phyloP scores from a whole-genome alignment of 2,329 filamentous ascomycete species.

The Phialophora chinensis region DNA sequence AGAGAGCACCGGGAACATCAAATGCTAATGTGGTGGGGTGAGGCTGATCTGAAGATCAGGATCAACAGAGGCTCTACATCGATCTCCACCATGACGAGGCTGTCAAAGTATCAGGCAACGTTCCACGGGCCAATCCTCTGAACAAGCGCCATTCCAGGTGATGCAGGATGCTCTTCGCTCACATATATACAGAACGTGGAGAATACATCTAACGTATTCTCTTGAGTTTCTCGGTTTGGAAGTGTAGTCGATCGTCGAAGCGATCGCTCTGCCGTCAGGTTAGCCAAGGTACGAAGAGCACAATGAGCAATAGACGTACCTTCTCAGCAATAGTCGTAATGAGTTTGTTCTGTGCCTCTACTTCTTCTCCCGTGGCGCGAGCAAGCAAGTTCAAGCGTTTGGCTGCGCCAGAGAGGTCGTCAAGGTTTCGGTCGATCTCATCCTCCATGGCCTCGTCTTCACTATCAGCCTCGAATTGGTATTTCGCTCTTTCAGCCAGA shows the following conservation, averaged over 20 bases:
- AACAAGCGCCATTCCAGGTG: background rate
- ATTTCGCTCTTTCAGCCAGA: slow-evolving; percentile 71
- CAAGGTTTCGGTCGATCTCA: slow-evolving; percentile 71
- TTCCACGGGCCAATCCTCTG: background rate
- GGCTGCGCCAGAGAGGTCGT: slow-evolving; percentile 66
- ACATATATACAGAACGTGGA: slow-evolving; percentile 5
- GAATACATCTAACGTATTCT: slow-evolving; percentile 33
- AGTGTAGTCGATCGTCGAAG: slow-evolving; percentile 40
- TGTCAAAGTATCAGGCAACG: slow-evolving; percentile 15
- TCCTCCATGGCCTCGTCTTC: slow-evolving; percentile 72
- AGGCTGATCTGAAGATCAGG: slow-evolving; percentile 31
- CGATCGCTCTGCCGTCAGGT: slow-evolving; percentile 38
- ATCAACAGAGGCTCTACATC: slow-evolving; percentile 27
- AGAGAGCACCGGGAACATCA: slow-evolving; percentile 15
- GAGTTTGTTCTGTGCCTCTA: slow-evolving; percentile 76
- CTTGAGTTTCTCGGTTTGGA: slow-evolving; percentile 39
- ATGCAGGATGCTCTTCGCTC: background rate
- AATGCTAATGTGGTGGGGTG: slow-evolving; percentile 14
- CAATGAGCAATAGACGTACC: slow-evolving; percentile 54
- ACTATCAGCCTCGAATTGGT: slow-evolving; percentile 78
- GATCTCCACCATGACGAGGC: slow-evolving; percentile 7
- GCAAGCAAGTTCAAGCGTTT: slow-evolving; percentile 75
- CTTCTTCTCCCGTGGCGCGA: slow-evolving; percentile 73
- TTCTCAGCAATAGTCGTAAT: slow-evolving; percentile 80
- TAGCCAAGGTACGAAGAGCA: slow-evolving; percentile 12